A percentile compares a stretch with the other conserved stretches of the same genome.
These are phyloP conservation scores for Lactarius psammicola DNA, from an alignment of 768 basidiomycete genomes.

Conservation along the genomic window DNA sequence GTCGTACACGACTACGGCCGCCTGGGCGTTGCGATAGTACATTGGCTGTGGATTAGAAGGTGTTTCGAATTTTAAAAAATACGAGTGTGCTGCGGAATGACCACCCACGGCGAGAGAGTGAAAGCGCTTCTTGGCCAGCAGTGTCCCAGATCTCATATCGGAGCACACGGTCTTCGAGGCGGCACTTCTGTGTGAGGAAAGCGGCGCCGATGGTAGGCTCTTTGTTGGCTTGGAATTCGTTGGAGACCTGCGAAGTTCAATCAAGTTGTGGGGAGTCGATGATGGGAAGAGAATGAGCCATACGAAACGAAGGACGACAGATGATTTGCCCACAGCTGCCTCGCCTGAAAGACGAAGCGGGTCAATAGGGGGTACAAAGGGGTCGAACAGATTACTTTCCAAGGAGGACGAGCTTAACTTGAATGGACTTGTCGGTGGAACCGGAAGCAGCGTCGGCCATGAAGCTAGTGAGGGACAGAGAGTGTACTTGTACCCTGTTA, in stretches of 20 bases:
- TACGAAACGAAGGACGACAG: conserved; percentile 96
- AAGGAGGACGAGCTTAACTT: conserved; percentile 96
- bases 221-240: conserved; percentile 99
- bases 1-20: conserved; percentile 98
- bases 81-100: neutral
- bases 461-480: neutral
- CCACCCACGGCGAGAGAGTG: conserved; percentile 87
- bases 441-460: conserved; percentile 79
- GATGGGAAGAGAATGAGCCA: conserved; percentile 37
- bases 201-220: conserved; percentile 98
- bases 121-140: conserved; percentile 93
- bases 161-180: conserved; percentile 88
- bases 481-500: conserved; percentile 1
- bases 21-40: conserved; percentile 98
- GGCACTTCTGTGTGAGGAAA: conserved; percentile 93
- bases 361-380: neutral
- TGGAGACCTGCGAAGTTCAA: conserved; percentile 61
- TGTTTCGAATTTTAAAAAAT: conserved; percentile 6
- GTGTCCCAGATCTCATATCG: conserved; percentile 99
- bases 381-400: conserved; percentile 49
- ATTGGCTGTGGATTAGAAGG: conserved; percentile 62
- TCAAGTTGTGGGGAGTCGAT: neutral
- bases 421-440: conserved; percentile 81
- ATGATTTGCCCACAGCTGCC: conserved; percentile 98
- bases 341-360: conserved; percentile 58